phyloP scores from a whole-genome alignment of 2,329 filamentous ascomycete species.

The Domatiomyces catenatus region DNA sequence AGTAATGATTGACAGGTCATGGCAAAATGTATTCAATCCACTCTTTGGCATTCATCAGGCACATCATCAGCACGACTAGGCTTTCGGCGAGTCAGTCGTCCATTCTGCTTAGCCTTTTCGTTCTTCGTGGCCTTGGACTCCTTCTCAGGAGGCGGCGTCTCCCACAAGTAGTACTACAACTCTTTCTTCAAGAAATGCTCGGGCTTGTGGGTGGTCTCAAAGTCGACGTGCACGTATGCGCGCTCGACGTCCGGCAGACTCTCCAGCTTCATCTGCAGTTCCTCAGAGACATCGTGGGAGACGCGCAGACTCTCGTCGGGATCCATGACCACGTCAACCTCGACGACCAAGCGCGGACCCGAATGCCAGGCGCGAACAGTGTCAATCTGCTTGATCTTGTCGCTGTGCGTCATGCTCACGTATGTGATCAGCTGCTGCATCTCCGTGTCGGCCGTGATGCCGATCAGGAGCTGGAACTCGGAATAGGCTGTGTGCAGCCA shows the following conservation, averaged over 20 bases:
- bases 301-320: conserved; percentile 53
- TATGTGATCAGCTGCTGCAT: conserved; percentile 93
- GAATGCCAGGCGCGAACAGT: conserved; percentile 90
- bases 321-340: conserved; percentile 94
- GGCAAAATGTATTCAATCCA: not conserved
- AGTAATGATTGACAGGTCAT: not conserved
- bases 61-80: not conserved
- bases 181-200: conserved; percentile 62
- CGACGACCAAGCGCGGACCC: conserved; percentile 75
- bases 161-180: conserved; percentile 23
- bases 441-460: conserved; percentile 69
- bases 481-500: conserved; percentile 76
- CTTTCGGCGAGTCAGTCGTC: not conserved
- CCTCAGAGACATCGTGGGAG: conserved; percentile 88
- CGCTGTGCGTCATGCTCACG: conserved; percentile 82
- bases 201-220: conserved; percentile 88
- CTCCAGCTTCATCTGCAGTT: conserved; percentile 86
- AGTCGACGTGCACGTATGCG: conserved; percentile 93
- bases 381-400: conserved; percentile 66
- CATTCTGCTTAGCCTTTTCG: not conserved
- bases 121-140: not conserved
- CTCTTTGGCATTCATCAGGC: not conserved
- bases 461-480: conserved; percentile 84
- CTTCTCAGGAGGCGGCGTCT: not conserved
- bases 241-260: conserved; percentile 80